Conservation (phyloP, 2,329 filamentous ascomycete species). For the Lecanosticta acicola region DNA sequence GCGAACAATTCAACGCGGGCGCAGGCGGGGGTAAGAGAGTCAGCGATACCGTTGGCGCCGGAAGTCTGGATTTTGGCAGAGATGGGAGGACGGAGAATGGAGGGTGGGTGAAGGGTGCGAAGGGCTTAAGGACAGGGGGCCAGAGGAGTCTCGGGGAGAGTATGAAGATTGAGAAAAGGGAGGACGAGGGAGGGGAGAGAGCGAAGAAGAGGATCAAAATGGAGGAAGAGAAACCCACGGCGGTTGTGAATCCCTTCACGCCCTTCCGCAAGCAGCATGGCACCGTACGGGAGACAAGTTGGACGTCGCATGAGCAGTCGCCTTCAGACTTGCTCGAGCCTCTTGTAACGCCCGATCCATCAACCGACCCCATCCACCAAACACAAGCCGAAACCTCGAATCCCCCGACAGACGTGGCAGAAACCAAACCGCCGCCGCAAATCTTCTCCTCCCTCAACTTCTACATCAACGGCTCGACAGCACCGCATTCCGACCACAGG, state of each 20-base stretch:
- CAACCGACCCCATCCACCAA: slow-evolving; percentile 2
- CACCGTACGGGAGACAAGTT: slow-evolving; percentile 29
- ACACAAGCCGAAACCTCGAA: too few relatives aligned
- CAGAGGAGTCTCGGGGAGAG: slow-evolving; percentile 39
- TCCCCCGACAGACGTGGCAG: background rate
- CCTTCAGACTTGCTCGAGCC: slow-evolving; percentile 29
- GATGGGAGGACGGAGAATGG: slow-evolving; percentile 50
- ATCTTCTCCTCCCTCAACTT: slow-evolving; percentile 61
- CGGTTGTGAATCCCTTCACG: slow-evolving; percentile 29
- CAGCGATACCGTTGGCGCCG: slow-evolving; percentile 60
- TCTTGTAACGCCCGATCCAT: slow-evolving; percentile 11
- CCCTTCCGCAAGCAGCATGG: slow-evolving; percentile 28
- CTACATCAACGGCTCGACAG: slow-evolving; percentile 83
- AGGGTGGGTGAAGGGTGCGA: slow-evolving; percentile 44
- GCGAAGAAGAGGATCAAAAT: slow-evolving; percentile 19
- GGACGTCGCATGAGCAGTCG: slow-evolving; percentile 29
- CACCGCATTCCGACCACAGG: slow-evolving; percentile 79
- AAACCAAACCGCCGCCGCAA: slow-evolving; percentile 14
- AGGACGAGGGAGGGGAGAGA: slow-evolving; percentile 12
- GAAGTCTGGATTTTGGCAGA: slow-evolving; percentile 51
- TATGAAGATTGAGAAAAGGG: slow-evolving; percentile 23
- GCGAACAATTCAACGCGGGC: slow-evolving; percentile 59
- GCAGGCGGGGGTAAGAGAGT: slow-evolving; percentile 53
- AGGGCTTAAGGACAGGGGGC: slow-evolving; percentile 43
- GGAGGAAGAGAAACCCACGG: slow-evolving; percentile 15